Conservation (phyloP, 2,329 filamentous ascomycete genomes). For the Dryadomyces quercus-mongolicae region DNA sequence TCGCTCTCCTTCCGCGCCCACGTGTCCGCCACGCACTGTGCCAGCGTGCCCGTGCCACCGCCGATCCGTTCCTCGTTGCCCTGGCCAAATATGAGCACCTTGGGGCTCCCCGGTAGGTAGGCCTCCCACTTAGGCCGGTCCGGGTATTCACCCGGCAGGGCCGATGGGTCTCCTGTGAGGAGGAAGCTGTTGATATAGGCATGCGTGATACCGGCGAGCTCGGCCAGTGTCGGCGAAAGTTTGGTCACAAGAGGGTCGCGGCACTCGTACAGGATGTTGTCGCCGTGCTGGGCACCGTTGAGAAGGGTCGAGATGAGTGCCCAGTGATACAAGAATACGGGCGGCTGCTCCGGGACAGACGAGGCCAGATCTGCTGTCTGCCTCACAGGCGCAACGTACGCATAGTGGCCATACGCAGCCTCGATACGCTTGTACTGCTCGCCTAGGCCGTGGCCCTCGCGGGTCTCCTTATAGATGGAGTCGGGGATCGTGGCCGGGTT, state of each 20-base stretch:
- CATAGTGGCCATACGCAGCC: slow-evolving; percentile 41
- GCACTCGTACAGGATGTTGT: slow-evolving; percentile 35
- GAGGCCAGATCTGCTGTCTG: slow-evolving; percentile 28
- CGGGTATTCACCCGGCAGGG: neutral
- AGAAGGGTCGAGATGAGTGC: slow-evolving; percentile 30
- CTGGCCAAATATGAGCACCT: slow-evolving; percentile 30
- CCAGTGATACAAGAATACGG: slow-evolving; percentile 42
- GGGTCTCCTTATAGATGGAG: slow-evolving; percentile 26
- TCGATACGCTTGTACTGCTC: slow-evolving; percentile 41
- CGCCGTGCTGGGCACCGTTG: slow-evolving; percentile 33
- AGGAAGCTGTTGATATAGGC: slow-evolving; percentile 38
- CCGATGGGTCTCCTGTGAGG: slow-evolving; percentile 21
- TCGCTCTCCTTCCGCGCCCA: slow-evolving; percentile 30
- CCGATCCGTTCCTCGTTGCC: slow-evolving; percentile 35
- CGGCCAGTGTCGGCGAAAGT: slow-evolving; percentile 26
- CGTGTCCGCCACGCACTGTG: slow-evolving; percentile 25
- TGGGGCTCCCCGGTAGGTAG: neutral
- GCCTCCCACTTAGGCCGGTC: slow-evolving; percentile 1
- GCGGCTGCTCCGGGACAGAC: slow-evolving; percentile 17
- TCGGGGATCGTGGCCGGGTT: slow-evolving; percentile 20
- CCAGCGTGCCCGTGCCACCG: slow-evolving; percentile 21
- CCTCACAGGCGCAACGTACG: slow-evolving; percentile 36
- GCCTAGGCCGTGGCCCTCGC: slow-evolving; percentile 12
- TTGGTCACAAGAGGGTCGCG: slow-evolving; percentile 22
- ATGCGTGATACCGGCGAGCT: slow-evolving; percentile 29